Conservation (phyloP, 345 rosid species). For the Litchi chinensis region DNA sequence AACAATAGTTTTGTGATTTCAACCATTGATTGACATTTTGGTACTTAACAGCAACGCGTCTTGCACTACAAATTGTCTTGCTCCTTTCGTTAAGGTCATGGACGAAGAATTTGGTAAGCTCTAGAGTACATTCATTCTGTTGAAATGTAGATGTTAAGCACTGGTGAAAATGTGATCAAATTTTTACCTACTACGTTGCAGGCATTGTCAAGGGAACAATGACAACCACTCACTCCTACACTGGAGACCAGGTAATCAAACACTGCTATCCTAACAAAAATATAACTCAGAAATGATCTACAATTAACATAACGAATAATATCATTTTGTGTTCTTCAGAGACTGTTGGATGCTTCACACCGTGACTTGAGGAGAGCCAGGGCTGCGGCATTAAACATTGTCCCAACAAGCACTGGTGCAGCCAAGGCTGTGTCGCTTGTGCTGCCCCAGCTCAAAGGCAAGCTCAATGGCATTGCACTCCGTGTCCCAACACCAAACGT, state of each 20-base stretch:
- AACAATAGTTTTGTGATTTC: neutral
- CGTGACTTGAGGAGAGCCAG: slow-evolving; percentile 97
- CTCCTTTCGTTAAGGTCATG: slow-evolving; percentile 86
- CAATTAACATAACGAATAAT: neutral
- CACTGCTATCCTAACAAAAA: too few relatives aligned
- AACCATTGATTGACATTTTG: slow-evolving; percentile 15
- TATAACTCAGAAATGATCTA: neutral
- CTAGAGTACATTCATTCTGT: neutral
- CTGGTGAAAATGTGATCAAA: neutral
- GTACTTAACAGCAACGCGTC: slow-evolving; percentile 80
- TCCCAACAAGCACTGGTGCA: slow-evolving; percentile 98
- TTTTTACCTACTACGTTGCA: slow-evolving; percentile 30
- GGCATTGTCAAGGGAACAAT: slow-evolving; percentile 98
- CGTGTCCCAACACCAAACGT: slow-evolving; percentile 99
- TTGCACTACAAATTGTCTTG: slow-evolving; percentile 97
- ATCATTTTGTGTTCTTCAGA: slow-evolving; percentile 46
- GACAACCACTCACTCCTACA: slow-evolving; percentile 99
- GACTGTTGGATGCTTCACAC: slow-evolving; percentile 97
- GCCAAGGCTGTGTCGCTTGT: slow-evolving; percentile 98
- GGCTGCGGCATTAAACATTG: slow-evolving; percentile 95
- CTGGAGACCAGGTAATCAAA: slow-evolving; percentile 85
- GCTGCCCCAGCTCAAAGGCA: slow-evolving; percentile 94
- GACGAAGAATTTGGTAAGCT: slow-evolving; percentile 89
- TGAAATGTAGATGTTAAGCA: neutral
- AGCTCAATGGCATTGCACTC: slow-evolving; percentile 95